phyloP scores from a whole-genome alignment of 1,139 yeast genomes.

The Scheffersomyces insectosa region DNA sequence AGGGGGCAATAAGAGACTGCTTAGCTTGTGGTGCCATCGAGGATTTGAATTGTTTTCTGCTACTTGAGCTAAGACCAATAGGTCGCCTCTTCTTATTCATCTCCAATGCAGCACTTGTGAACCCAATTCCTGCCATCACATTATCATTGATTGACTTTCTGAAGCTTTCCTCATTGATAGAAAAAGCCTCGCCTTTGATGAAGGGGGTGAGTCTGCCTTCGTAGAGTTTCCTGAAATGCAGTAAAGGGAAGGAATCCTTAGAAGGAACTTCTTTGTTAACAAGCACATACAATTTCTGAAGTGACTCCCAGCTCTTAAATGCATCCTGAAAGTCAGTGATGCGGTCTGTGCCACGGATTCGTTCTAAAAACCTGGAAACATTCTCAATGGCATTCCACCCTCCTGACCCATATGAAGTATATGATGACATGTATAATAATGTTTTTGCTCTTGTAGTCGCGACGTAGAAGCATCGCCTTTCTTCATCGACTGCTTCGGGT shows the following conservation, averaged over 20 bases:
- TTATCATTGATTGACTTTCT: slow-evolving; percentile 2
- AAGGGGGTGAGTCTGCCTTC: slow-evolving; percentile 10
- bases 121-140: slow-evolving; percentile 7
- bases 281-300: slow-evolving; percentile 20
- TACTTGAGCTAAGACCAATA: not conserved
- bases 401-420: slow-evolving; percentile 18
- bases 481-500: slow-evolving; percentile 59
- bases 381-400: slow-evolving; percentile 22
- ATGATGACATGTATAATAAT: slow-evolving; percentile 38
- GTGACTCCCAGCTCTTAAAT: slow-evolving; percentile 14
- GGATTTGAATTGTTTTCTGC: not conserved
- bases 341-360: slow-evolving; percentile 5
- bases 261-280: slow-evolving; percentile 10
- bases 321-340: slow-evolving; percentile 16
- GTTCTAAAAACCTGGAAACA: slow-evolving; percentile 34
- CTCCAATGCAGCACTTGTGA: slow-evolving; percentile 13
- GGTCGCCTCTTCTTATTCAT: slow-evolving; percentile 2
- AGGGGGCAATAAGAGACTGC: no score
- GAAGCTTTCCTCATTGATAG: slow-evolving; percentile 8
- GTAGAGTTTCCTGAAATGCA: slow-evolving; percentile 10
- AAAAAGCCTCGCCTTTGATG: slow-evolving; percentile 13
- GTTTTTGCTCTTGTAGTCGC: slow-evolving; percentile 81
- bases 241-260: slow-evolving; percentile 6
- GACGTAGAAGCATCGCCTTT: slow-evolving; percentile 81
- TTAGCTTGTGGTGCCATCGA: not conserved